Conservation (phyloP, 2,329 filamentous ascomycete species). For the Epichloe elymi region DNA sequence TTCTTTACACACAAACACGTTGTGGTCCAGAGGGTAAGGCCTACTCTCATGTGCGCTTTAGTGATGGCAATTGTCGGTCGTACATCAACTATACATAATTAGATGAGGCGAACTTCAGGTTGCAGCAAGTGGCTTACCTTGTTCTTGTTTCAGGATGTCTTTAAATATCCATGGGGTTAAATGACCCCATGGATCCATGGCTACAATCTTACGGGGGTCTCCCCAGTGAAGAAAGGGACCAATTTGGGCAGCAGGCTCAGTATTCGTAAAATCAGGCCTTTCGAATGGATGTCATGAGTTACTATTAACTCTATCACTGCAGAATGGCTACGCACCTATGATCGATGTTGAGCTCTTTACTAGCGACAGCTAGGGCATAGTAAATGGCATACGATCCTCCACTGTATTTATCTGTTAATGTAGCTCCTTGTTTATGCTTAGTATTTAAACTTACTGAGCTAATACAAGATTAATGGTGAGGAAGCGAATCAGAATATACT, state of each 20-base stretch:
- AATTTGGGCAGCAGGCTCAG: slow-evolving; percentile 80
- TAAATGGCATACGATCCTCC: slow-evolving; percentile 95
- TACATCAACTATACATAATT: slow-evolving; percentile 49
- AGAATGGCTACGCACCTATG: slow-evolving; percentile 40
- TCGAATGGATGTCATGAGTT: neutral
- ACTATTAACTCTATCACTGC: slow-evolving; percentile 5
- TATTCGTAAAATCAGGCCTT: slow-evolving; percentile 55
- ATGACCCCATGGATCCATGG: slow-evolving; percentile 93
- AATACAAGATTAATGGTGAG: neutral
- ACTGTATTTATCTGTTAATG: slow-evolving; percentile 10
- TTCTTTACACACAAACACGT: neutral
- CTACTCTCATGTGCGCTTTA: slow-evolving; percentile 76
- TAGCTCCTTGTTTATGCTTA: neutral
- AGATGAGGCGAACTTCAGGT: slow-evolving; percentile 2
- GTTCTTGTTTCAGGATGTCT: slow-evolving; percentile 62
- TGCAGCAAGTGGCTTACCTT: slow-evolving; percentile 32
- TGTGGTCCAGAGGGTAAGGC: slow-evolving; percentile 1
- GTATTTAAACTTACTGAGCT: slow-evolving; percentile 22
- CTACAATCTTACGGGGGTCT: slow-evolving; percentile 84
- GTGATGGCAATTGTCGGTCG: slow-evolving; percentile 86
- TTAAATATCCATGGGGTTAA: slow-evolving; percentile 73
- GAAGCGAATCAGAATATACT: neutral
- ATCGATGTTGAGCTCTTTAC: slow-evolving; percentile 72
- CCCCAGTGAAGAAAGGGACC: slow-evolving; percentile 84
- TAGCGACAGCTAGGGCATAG: slow-evolving; percentile 83